A percentile compares a stretch with the other conserved stretches of the same genome.
phyloP scores from a whole-genome alignment of 139 green algal genomes.

The Desmodesmus armatus region DNA sequence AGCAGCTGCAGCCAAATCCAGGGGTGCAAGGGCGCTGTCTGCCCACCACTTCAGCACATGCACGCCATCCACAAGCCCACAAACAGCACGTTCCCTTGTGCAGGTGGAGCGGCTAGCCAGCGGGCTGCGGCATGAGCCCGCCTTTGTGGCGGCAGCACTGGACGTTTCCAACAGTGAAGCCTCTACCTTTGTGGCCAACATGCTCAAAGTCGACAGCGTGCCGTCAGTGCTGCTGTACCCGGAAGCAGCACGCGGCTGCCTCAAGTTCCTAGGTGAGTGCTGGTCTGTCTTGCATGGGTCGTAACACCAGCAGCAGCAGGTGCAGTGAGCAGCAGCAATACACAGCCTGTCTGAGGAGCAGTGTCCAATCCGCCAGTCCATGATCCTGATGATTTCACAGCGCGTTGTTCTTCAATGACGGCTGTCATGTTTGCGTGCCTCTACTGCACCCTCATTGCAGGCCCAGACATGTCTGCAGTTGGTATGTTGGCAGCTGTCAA shows the following conservation, averaged over 20 bases:
- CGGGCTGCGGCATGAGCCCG: slow-evolving; percentile 26
- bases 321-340: not conserved
- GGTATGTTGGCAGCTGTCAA: slow-evolving; percentile 40
- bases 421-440: too few relatives aligned
- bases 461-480: slow-evolving; percentile 36
- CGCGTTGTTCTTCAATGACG: too few relatives aligned
- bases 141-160: slow-evolving; percentile 21
- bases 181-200: slow-evolving; percentile 27
- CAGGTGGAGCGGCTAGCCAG: slow-evolving; percentile 34
- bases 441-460: too few relatives aligned
- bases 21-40: too few relatives aligned
- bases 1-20: too few relatives aligned
- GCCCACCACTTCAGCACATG: too few relatives aligned
- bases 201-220: slow-evolving; percentile 3
- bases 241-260: slow-evolving; percentile 32
- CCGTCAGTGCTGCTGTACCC: slow-evolving; percentile 47
- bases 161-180: not conserved
- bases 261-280: slow-evolving; percentile 27
- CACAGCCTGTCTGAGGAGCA: not conserved
- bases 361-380: too few relatives aligned
- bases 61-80: too few relatives aligned
- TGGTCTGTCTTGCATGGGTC: too few relatives aligned
- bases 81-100: too few relatives aligned
- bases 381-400: too few relatives aligned
- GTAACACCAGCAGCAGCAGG: too few relatives aligned